Conservation (phyloP, 2,329 filamentous ascomycete genomes). For the Fusarium chaquense region DNA sequence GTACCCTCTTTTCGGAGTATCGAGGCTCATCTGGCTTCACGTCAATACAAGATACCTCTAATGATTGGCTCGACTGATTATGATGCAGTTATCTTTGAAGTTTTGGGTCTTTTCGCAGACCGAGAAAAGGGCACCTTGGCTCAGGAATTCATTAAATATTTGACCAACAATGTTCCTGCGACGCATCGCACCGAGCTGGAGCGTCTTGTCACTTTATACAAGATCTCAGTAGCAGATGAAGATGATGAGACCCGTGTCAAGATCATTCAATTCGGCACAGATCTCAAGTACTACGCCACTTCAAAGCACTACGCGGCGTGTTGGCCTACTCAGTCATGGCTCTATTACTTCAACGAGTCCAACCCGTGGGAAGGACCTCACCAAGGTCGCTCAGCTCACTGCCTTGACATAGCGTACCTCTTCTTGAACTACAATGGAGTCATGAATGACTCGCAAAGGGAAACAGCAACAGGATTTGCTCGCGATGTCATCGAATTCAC, state of each 20-base stretch:
- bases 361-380: constrained; percentile 1
- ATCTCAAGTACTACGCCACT: not conserved
- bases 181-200: accelerated
- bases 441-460: not conserved
- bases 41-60: accelerated
- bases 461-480: not conserved
- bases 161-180: accelerated
- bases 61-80: constrained; percentile 7
- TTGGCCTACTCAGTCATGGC: not conserved
- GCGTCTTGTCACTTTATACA: not conserved
- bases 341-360: constrained; percentile 6
- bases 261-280: not conserved
- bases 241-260: accelerated
- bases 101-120: not conserved
- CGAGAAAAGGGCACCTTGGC: not conserved
- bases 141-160: not conserved
- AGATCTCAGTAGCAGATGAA: not conserved
- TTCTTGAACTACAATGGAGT: not conserved
- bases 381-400: not conserved
- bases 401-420: not conserved
- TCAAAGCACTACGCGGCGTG: not conserved
- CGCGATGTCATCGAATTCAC: not conserved
- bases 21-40: not conserved
- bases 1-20: not conserved
- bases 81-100: constrained; percentile 1